Conservation (phyloP, 2,329 filamentous ascomycete species). For the Hymenoscyphus fraxineus region DNA sequence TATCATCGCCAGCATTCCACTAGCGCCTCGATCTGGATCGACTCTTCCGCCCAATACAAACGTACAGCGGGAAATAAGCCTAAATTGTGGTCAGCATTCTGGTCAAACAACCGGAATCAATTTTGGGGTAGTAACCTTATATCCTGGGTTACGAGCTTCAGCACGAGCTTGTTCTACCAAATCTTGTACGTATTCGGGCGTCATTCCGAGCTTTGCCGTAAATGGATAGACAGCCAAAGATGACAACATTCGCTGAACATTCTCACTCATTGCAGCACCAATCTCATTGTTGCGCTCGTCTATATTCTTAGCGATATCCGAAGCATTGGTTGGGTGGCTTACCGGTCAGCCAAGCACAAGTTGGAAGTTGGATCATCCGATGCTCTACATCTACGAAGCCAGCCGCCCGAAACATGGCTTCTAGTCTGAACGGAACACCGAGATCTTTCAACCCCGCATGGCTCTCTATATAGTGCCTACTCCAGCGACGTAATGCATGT, state of each 20-base stretch:
- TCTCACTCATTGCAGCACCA: constrained; percentile 50
- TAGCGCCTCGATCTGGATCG: constrained; percentile 36
- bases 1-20: too few species aligned
- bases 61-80: constrained; percentile 63
- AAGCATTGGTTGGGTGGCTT: constrained; percentile 28
- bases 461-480: constrained; percentile 57
- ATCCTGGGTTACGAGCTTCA: constrained; percentile 50
- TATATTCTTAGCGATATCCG: constrained; percentile 29
- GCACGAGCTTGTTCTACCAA: constrained; percentile 52
- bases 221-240: constrained; percentile 57
- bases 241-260: constrained; percentile 50
- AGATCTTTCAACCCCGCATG: constrained; percentile 64
- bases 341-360: constrained; percentile 69
- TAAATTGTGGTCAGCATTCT: constrained; percentile 8
- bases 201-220: constrained; percentile 47
- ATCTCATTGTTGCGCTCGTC: constrained; percentile 51
- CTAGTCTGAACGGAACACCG: constrained; percentile 57
- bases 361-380: constrained; percentile 61
- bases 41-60: constrained; percentile 57
- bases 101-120: neutral
- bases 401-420: constrained; percentile 36
- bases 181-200: constrained; percentile 53
- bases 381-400: constrained; percentile 68
- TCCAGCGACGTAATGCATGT: constrained; percentile 66
- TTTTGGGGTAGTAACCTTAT: constrained; percentile 46